Evolutionary conservation across 2,329 filamentous ascomycete species (phyloP).

Genomic region (Pyricularia sp.): DNA sequence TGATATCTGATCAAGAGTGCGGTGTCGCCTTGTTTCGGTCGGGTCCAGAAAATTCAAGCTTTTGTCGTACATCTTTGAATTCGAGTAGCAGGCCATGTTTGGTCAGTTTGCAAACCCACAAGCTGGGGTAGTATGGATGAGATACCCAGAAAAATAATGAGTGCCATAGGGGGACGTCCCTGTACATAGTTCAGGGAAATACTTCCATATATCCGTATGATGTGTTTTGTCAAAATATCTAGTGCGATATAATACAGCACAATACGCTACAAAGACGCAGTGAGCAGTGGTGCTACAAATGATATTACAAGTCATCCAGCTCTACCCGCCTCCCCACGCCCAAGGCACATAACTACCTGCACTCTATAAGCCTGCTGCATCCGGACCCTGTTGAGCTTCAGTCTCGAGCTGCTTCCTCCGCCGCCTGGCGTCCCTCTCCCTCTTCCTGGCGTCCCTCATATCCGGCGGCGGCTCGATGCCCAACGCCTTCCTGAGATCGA

Average conservation of each 20-base stretch:
- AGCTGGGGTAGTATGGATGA: background rate
- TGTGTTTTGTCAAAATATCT: background rate
- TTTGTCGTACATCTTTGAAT: no score
- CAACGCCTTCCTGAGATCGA: constrained; percentile 62
- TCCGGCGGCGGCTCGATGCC: constrained; percentile 86
- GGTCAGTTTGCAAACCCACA: background rate
- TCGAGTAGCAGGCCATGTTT: no score
- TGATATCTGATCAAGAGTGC: constrained; percentile 17
- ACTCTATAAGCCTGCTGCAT: background rate
- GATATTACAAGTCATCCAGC: background rate
- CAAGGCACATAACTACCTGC: background rate
- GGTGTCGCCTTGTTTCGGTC: background rate
- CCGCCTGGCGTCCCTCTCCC: constrained; percentile 59
- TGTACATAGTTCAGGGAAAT: background rate
- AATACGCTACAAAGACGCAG: background rate
- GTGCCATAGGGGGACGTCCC: background rate
- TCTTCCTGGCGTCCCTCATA: constrained; percentile 65
- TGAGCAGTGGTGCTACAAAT: background rate
- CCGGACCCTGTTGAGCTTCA: background rate
- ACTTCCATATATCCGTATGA: background rate
- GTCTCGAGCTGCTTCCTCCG: constrained; percentile 35
- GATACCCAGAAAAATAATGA: background rate
- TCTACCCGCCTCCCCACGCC: background rate
- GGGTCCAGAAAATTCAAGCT: background rate
- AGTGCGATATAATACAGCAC: background rate